Base-by-base conservation (phyloP, 2,329 filamentous ascomycete species). In the Colletotrichum camelliae region DNA sequence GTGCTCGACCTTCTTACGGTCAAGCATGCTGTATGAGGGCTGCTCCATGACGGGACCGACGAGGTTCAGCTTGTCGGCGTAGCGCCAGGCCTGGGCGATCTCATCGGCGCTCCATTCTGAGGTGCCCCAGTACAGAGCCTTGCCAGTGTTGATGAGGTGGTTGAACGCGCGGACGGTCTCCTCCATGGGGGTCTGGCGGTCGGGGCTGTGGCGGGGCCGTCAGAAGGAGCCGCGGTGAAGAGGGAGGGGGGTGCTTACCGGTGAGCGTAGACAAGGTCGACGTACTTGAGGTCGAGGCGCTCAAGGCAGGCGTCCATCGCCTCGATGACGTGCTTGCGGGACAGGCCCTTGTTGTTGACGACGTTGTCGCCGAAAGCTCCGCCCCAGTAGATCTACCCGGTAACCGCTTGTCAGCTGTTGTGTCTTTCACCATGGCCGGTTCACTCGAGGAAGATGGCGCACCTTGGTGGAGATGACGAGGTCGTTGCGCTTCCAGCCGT, bases 91-190 rank as follows among this genome's bases (percentile, higher is more conserved):
- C 74, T 91, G 88, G 7, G 89, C 88, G 80, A 94, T 93, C 85
- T 94, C 92, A 74, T 90, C 89, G 58, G 92, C 91, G 76, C 87
- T 88, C 92, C 92, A 94, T 82, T 94, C 91, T 0, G 91, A 93
- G 0, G 92, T 94, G 57, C 92, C 92, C 92, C 92, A 94, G 86
- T 94, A 94, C 77, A 94, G 90, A 4, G 91, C 91, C 84, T 94
- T 92, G 78, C 93, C 93, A 1, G 87, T 88, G 82, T 92, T 87
- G 81, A 95, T 94, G 69, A 94, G 84, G 82, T 94, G 88, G 86
- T 94, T 94, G 86, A 95, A 94, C 69, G 90, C 92, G 69, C 92
- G 90, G 48, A 94, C 92, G 3, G 89, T 91, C 85, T 94, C 93
- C 82, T 94, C 92, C 85, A 94, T 94, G 4, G 93, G 93, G 0